Evolutionary conservation across 441 rosid species (phyloP), one percentile per base, ranked within the genome.

Genomic region (Eruca vesicaria): DNA sequence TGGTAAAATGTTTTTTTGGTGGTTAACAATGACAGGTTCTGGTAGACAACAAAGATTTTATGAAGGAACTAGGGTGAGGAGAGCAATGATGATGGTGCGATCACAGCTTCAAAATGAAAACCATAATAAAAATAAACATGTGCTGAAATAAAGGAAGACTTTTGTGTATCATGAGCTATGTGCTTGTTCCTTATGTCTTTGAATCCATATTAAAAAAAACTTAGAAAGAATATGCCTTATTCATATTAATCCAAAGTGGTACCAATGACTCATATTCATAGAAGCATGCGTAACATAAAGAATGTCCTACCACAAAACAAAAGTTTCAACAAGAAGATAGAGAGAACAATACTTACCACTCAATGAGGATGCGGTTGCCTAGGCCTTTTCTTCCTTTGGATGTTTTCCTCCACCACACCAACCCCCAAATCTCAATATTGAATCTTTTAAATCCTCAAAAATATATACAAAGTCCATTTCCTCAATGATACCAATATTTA

Each of bases 41-140:
- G 80, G 98, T 96, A 10, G 99, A 93, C 94, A 89, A 92, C 61
- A 87, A 87, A 83, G 97, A 93, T 80, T 96, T 96, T 78, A 88
- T 91, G 7, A 93, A 86, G 88, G 97, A 96, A 76, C 90, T 96
- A 74, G 77, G 82, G 59, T 73, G 75, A 77, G 50, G 26, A 52
- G 71, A 69, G 59, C 20, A 57, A 69, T 36, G 61, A 41, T 41
- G 16, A 41, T 38, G 59, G 29, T 38, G 45, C 58, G 76, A 68
- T 68, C 36, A 72, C 66, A 29, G 7, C 32, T 29, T 29, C 7
- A 29, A 29, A 29, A 29, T 29, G 32, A 28, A 28, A 28, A 33
- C 29, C 20, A n/a, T 71, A 28, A 35, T 41, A 31, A n/a, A n/a
- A n/a, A 61, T 32, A 59, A 23, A 23, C 16, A 48, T 16, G 20